Evolutionary conservation across 352 stramenopile species (phyloP).

Genomic region (Pythium scleroteichum): DNA sequence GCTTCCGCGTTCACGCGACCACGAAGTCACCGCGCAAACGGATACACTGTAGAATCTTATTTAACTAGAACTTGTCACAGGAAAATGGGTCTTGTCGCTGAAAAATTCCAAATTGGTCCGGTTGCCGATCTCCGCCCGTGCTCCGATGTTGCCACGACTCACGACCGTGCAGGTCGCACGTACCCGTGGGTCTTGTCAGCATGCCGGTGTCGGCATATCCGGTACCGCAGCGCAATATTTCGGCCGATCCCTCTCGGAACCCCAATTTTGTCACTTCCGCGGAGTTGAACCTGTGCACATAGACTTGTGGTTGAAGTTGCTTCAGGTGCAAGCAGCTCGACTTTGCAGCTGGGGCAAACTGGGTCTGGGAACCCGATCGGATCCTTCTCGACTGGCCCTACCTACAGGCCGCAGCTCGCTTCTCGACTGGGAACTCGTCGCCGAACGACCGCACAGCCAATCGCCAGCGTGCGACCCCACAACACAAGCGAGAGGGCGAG

Average conservation of each 20-base stretch:
- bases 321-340: background rate
- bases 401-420: background rate
- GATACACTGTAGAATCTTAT: too few species aligned
- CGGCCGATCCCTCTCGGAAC: conserved; percentile 7
- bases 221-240: too few species aligned
- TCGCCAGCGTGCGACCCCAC: conserved; percentile 13
- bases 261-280: conserved; percentile 9
- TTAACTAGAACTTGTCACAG: too few species aligned
- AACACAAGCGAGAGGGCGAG: conserved; percentile 13
- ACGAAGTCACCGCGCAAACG: too few species aligned
- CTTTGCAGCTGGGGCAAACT: background rate
- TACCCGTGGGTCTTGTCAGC: too few species aligned
- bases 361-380: conserved; percentile 2
- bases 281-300: background rate
- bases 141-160: too few species aligned
- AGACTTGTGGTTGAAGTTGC: conserved; percentile 22
- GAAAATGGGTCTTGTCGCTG: too few species aligned
- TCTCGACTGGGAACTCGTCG: background rate
- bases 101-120: too few species aligned
- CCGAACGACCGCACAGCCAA: conserved; percentile 11
- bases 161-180: too few species aligned
- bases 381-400: conserved; percentile 1
- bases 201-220: too few species aligned
- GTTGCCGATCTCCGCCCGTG: too few species aligned
- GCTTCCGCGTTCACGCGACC: conserved; percentile 23